Conservation (phyloP, 2,329 filamentous ascomycete genomes). For the Botrytis tulipae region DNA sequence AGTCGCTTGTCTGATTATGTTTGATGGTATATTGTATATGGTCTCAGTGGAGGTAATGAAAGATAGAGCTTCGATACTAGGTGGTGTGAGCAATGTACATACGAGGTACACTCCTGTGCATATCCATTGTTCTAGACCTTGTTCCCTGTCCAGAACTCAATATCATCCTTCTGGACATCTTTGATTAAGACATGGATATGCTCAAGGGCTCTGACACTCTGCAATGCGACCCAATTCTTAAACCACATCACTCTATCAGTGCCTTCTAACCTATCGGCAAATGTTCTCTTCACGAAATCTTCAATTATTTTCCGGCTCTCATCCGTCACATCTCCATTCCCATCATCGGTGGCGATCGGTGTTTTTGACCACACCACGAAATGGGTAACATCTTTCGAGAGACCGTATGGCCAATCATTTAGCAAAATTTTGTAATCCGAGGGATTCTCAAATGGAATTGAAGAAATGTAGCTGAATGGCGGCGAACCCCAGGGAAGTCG, state of each 20-base stretch:
- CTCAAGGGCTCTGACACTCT: conserved; percentile 83
- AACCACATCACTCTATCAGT: conserved; percentile 71
- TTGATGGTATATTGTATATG: not conserved
- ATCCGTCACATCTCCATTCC: conserved; percentile 69
- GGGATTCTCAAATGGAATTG: conserved; percentile 50
- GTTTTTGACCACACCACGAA: conserved; percentile 93
- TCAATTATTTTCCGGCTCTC: conserved; percentile 63
- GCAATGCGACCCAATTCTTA: conserved; percentile 87
- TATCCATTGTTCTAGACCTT: conserved; percentile 3
- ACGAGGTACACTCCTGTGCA: not conserved
- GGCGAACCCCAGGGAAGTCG: conserved; percentile 65
- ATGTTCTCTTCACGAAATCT: conserved; percentile 68
- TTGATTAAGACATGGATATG: conserved; percentile 79
- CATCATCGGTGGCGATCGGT: conserved; percentile 66
- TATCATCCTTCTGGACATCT: conserved; percentile 50
- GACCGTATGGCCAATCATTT: conserved; percentile 94
- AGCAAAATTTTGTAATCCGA: conserved; percentile 68
- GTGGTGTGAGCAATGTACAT: not conserved
- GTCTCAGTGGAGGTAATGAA: not conserved
- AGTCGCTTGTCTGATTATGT: not conserved
- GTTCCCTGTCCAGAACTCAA: conserved; percentile 52
- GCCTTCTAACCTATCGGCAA: conserved; percentile 56
- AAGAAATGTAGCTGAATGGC: conserved; percentile 48
- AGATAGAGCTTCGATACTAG: not conserved
- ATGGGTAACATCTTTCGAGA: conserved; percentile 66